These are phyloP conservation scores for Podospora sp. DNA, from an alignment of 495 filamentous ascomycete genomes.

Conservation along the genomic window DNA sequence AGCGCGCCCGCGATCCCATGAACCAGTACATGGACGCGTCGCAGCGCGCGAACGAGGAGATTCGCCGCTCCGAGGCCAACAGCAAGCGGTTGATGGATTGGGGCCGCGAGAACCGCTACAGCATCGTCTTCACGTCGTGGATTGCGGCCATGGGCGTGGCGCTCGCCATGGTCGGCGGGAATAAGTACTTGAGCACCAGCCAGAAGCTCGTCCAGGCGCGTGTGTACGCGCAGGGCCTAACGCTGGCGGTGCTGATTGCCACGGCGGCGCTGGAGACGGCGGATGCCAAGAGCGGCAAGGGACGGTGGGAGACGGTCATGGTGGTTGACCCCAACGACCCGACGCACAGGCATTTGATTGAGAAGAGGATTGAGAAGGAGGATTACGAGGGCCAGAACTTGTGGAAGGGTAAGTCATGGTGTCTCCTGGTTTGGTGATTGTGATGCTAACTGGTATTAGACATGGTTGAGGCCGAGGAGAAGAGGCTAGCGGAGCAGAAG, in stretches of 20 bases:
- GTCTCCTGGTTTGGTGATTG: background rate
- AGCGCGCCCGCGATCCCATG: constrained; percentile 66
- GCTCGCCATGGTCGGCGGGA: constrained; percentile 75
- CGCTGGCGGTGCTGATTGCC: constrained; percentile 83
- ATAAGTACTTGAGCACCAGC: constrained; percentile 68
- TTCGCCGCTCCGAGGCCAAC: constrained; percentile 53
- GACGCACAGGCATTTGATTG: constrained; percentile 69
- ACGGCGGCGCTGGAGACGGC: constrained; percentile 87
- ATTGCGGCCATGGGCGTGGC: constrained; percentile 77
- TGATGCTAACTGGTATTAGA: constrained; percentile 40
- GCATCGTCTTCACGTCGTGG: constrained; percentile 85
- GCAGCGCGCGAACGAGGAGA: constrained; percentile 39
- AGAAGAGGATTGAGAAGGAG: constrained; percentile 73
- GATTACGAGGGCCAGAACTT: constrained; percentile 78
- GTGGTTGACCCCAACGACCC: constrained; percentile 72
- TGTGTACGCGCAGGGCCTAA: constrained; percentile 96
- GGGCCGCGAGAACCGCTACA: constrained; percentile 81
- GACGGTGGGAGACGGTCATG: constrained; percentile 74
- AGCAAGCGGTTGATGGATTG: constrained; percentile 54
- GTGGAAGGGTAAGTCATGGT: constrained; percentile 69
- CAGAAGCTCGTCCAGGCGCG: constrained; percentile 98
- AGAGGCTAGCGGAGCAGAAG: constrained; percentile 62
- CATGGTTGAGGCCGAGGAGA: constrained; percentile 80
- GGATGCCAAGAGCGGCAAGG: constrained; percentile 74
- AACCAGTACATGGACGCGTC: constrained; percentile 67